These are phyloP conservation scores for Amanita thiersii DNA, from an alignment of 768 basidiomycete species.

Conservation along the genomic window DNA sequence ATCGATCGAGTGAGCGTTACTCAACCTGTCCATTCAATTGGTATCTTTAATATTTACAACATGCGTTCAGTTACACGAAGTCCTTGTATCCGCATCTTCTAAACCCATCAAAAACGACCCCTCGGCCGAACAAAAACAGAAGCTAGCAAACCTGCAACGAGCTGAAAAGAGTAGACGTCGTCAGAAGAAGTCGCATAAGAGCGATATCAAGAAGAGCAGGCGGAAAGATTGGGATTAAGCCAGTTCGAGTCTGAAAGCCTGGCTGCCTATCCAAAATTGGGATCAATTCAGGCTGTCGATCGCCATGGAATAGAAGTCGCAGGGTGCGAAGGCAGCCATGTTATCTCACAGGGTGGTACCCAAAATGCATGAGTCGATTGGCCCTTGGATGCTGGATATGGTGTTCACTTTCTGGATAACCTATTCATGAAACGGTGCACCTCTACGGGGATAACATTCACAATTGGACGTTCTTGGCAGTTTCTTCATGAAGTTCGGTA, in stretches of 20 bases:
- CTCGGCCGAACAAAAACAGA: constrained; percentile 46
- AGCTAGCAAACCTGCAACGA: constrained; percentile 35
- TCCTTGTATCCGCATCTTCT: constrained; percentile 41
- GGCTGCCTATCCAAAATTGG: neutral
- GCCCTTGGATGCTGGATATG: no score
- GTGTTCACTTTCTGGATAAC: no score
- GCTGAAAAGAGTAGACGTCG: constrained; percentile 40
- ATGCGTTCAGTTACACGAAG: constrained; percentile 37
- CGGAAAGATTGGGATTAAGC: constrained; percentile 10
- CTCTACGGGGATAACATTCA: no score
- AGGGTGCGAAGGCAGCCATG: no score
- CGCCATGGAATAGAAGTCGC: no score
- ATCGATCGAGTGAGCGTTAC: constrained; percentile 46
- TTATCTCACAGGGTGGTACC: no score
- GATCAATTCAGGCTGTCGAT: neutral
- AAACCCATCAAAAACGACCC: constrained; percentile 43
- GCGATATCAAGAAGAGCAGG: constrained; percentile 37
- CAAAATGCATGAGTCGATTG: no score
- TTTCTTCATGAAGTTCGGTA: no score
- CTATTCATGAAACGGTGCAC: no score
- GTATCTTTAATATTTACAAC: neutral
- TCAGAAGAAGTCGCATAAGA: constrained; percentile 44
- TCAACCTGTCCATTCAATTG: neutral
- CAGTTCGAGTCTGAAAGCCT: no score
- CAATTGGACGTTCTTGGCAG: no score